Evolutionary conservation across 2,329 filamentous ascomycete species (phyloP).

Genomic region (Ophiosphaerella herpotricha): DNA sequence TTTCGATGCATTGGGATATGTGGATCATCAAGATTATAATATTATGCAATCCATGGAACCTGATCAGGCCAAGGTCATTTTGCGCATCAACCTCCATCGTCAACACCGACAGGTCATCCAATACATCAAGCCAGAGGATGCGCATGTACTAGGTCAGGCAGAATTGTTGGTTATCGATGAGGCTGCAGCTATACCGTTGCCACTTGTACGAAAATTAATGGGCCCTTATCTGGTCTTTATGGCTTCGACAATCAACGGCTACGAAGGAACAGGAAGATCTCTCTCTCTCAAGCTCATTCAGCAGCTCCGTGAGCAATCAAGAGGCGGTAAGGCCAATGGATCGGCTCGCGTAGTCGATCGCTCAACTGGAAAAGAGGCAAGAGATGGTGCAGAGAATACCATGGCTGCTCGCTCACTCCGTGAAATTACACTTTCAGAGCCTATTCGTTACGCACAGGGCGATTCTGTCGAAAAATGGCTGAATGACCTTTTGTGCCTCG

Average conservation of each 20-base stretch:
- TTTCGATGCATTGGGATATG: conserved; percentile 91
- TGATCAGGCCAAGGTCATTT: conserved; percentile 98
- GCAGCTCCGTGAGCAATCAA: conserved; percentile 90
- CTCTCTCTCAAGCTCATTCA: conserved; percentile 96
- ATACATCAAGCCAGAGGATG: conserved; percentile 96
- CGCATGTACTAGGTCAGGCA: conserved; percentile 91
- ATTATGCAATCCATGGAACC: conserved; percentile 98
- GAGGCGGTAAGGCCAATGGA: conserved; percentile 62
- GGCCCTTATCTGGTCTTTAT: conserved; percentile 98
- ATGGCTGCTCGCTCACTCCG: conserved; percentile 74
- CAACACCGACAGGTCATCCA: conserved; percentile 97
- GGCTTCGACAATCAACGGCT: conserved; percentile 98
- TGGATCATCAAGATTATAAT: conserved; percentile 95
- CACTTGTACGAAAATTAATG: conserved; percentile 90
- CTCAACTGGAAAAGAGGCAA: conserved; percentile 71
- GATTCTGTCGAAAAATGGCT: conserved; percentile 96
- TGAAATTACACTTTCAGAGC: conserved; percentile 90
- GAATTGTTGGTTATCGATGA: conserved; percentile 97
- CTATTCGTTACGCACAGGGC: conserved; percentile 90
- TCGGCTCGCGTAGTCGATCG: conserved; percentile 72
- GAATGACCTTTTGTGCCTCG: conserved; percentile 89
- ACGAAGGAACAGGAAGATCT: conserved; percentile 94
- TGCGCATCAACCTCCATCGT: conserved; percentile 92
- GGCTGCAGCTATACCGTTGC: conserved; percentile 92
- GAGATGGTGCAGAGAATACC: conserved; percentile 39